phyloP scores from a whole-genome alignment of 306 rosid genomes.

The Pyrus bretschneideri region DNA sequence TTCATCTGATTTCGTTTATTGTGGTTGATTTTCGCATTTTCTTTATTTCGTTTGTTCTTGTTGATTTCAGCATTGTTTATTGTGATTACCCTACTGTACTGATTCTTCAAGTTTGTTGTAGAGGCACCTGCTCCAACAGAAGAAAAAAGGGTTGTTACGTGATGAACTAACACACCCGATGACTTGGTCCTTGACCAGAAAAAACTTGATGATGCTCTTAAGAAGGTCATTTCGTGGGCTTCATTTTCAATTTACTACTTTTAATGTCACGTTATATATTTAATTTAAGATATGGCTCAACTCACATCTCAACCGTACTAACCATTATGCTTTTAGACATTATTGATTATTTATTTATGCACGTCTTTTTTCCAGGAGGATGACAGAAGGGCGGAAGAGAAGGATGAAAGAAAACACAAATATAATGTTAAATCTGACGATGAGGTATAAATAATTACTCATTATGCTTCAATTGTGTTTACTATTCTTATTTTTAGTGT shows the following conservation, averaged over 20 bases:
- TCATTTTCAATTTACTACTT: neutral
- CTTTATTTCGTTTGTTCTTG: neutral
- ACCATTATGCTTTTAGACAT: neutral
- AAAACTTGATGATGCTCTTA: slow-evolving; percentile 44
- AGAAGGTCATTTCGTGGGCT: slow-evolving; percentile 28
- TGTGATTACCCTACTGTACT: too few species aligned
- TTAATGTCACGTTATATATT: neutral
- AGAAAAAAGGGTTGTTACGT: slow-evolving; percentile 39
- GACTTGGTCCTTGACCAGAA: slow-evolving; percentile 42
- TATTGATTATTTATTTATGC: neutral
- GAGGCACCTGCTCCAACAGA: slow-evolving; percentile 28
- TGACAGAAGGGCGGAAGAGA: slow-evolving; percentile 44
- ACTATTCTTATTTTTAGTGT: neutral
- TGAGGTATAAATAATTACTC: slow-evolving; percentile 24
- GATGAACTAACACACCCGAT: slow-evolving; percentile 56
- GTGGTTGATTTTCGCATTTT: neutral
- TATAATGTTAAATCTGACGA: slow-evolving; percentile 49
- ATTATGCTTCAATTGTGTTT: neutral
- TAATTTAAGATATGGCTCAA: neutral
- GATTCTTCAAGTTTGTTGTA: slow-evolving; percentile 11
- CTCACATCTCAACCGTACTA: neutral
- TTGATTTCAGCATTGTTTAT: too few species aligned
- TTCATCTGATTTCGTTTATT: neutral
- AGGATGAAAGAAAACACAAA: slow-evolving; percentile 53
- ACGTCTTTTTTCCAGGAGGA: slow-evolving; percentile 39